Conservation (phyloP, 2,329 filamentous ascomycete genomes). For the Claviceps humidiphila region DNA sequence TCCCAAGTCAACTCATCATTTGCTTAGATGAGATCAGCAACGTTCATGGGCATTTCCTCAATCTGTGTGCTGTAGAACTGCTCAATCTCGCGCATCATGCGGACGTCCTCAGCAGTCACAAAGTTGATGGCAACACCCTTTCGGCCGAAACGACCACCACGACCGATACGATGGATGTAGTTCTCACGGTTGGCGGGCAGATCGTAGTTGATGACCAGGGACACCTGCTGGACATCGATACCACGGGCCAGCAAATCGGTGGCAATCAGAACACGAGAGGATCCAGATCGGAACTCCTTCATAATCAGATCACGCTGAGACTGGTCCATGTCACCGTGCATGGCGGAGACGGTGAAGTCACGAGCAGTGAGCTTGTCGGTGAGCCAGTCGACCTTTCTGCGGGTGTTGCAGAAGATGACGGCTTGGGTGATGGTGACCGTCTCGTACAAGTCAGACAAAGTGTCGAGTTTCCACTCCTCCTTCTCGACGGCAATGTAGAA, state of each 20-base stretch:
- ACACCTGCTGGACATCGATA: conserved; percentile 99
- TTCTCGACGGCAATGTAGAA: conserved; percentile 99
- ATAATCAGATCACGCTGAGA: conserved; percentile 96
- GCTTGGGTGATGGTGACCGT: conserved; percentile 99
- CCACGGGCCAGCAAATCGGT: conserved; percentile 96
- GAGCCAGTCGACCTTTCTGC: conserved; percentile 99
- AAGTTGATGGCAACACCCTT: conserved; percentile 99
- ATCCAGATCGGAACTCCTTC: conserved; percentile 99
- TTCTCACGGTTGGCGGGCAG: conserved; percentile 98
- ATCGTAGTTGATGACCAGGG: conserved; percentile 99
- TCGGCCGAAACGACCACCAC: conserved; percentile 97
- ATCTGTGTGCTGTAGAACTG: conserved; percentile 99
- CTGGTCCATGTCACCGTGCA: conserved; percentile 99
- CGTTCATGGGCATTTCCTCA: conserved; percentile 99
- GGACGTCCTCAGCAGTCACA: conserved; percentile 95
- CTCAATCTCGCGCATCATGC: conserved; percentile 99
- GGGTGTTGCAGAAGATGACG: conserved; percentile 99
- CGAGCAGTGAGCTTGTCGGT: conserved; percentile 97
- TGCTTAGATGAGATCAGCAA: conserved; percentile 61
- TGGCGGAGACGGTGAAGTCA: conserved; percentile 98
- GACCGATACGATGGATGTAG: conserved; percentile 99
- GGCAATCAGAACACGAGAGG: conserved; percentile 95
- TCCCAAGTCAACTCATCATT: background rate
- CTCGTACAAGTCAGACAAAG: conserved; percentile 96
- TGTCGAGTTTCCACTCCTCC: conserved; percentile 99